Evolutionary conservation across 2,329 filamentous ascomycete species (phyloP).

Genomic region (Aspergillus arachidicola): DNA sequence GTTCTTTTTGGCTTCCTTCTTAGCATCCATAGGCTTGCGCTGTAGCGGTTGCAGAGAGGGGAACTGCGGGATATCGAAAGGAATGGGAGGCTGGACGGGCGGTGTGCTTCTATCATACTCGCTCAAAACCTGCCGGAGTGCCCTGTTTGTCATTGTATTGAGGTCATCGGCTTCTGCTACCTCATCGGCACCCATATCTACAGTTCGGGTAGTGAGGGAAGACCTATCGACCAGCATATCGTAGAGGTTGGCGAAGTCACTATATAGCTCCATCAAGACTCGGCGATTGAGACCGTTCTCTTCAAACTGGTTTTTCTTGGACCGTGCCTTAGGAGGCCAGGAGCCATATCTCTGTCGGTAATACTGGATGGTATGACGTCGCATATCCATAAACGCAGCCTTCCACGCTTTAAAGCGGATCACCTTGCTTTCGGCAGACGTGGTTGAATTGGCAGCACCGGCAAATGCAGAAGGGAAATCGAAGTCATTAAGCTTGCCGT

Average conservation of each 20-base stretch:
- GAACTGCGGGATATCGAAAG: conserved; percentile 81
- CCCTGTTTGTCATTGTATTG: conserved; percentile 65
- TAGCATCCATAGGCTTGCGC: conserved; percentile 66
- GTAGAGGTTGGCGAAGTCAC: conserved; percentile 83
- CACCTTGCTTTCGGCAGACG: conserved; percentile 71
- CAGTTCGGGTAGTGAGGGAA: conserved; percentile 74
- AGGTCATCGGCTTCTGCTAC: conserved; percentile 50
- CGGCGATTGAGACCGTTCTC: conserved; percentile 84
- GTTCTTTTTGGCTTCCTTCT: conserved; percentile 73
- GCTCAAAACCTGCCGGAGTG: conserved; percentile 75
- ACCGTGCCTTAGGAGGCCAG: conserved; percentile 88
- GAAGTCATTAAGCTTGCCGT: conserved; percentile 77
- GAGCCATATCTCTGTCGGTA: conserved; percentile 70
- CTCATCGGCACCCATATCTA: conserved; percentile 63
- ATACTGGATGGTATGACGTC: conserved; percentile 71
- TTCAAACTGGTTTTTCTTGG: conserved; percentile 87
- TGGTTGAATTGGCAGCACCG: conserved; percentile 82
- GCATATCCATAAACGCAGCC: conserved; percentile 71
- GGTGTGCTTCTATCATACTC: conserved; percentile 90
- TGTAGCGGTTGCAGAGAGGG: conserved; percentile 70
- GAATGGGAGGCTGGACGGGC: conserved; percentile 86
- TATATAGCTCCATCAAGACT: conserved; percentile 79
- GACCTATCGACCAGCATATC: conserved; percentile 83
- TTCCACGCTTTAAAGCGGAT: conserved; percentile 87
- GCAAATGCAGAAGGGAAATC: conserved; percentile 90